Percentiles rank a stretch among this genome's conserved stretches.
phyloP scores from a whole-genome alignment of 805 yeast genomes.

The Brettanomyces bruxellensis region DNA sequence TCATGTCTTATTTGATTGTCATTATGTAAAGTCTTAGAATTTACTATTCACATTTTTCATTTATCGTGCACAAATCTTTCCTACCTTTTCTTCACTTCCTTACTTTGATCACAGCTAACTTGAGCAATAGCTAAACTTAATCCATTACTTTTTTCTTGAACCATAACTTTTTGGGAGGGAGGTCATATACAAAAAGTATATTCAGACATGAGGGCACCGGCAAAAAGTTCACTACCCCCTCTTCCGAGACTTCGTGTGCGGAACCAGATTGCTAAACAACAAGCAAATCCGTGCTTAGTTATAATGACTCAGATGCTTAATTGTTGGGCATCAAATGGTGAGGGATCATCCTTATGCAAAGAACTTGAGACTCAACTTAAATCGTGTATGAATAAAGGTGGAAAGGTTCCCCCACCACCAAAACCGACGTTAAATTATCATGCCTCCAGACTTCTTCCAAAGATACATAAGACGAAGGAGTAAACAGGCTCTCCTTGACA shows the following conservation, averaged over 20 bases:
- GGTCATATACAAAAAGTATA: background rate
- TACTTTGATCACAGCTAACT: too few relatives aligned
- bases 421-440: slow-evolving; percentile 45
- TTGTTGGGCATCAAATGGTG: slow-evolving; percentile 96
- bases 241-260: slow-evolving; percentile 66
- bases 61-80: too few relatives aligned
- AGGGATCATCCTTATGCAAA: slow-evolving; percentile 61
- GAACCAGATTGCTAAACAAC: slow-evolving; percentile 47
- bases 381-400: slow-evolving; percentile 52
- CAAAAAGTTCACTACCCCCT: slow-evolving; percentile 44
- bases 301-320: slow-evolving; percentile 77
- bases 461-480: slow-evolving; percentile 32
- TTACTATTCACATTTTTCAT: too few relatives aligned
- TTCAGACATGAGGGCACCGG: slow-evolving; percentile 11
- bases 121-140: too few relatives aligned
- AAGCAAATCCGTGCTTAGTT: slow-evolving; percentile 66
- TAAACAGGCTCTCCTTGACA: background rate
- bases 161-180: too few relatives aligned
- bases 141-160: too few relatives aligned
- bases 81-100: too few relatives aligned
- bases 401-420: slow-evolving; percentile 26
- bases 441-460: slow-evolving; percentile 46
- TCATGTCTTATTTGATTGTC: too few relatives aligned
- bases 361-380: slow-evolving; percentile 62
- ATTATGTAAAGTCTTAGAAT: too few relatives aligned